Percentiles rank a stretch among this genome's conserved stretches.
phyloP scores from a whole-genome alignment of 768 basidiomycete species.

The Rhodosporidiobolus sp. region DNA sequence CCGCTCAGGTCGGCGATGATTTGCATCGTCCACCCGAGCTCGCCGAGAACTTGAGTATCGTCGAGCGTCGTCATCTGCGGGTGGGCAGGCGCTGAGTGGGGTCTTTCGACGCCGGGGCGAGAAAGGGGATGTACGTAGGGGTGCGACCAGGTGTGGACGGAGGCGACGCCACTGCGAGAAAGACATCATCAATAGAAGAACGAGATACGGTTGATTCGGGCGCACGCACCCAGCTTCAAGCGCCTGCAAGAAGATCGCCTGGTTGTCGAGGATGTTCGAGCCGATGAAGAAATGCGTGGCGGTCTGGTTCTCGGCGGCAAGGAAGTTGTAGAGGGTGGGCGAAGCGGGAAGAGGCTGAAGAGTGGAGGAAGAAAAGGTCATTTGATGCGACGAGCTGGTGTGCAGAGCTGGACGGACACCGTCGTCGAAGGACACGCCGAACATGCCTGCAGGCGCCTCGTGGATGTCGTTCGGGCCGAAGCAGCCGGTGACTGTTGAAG shows the following conservation, averaged over 20 bases:
- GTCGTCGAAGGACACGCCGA: conserved; percentile 71
- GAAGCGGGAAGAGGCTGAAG: conserved; percentile 54
- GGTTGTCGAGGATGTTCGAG: conserved; percentile 63
- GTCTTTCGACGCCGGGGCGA: too few species aligned
- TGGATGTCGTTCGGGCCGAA: conserved; percentile 61
- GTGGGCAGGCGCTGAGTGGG: too few species aligned
- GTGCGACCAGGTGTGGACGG: conserved; percentile 65
- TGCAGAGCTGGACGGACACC: conserved; percentile 50
- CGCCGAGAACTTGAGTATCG: conserved; percentile 66
- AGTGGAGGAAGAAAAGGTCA: neutral
- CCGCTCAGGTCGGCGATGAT: conserved; percentile 67
- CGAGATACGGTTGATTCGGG: too few species aligned
- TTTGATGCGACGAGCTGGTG: too few species aligned
- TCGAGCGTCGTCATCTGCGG: conserved; percentile 67
- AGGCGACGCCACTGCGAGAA: conserved; percentile 43
- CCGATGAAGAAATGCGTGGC: conserved; percentile 92
- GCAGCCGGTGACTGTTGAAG: conserved; percentile 27
- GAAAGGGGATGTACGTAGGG: conserved; percentile 46
- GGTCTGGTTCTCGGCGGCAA: conserved; percentile 60
- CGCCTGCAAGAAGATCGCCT: conserved; percentile 58
- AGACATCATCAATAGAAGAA: too few species aligned
- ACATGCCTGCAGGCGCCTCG: conserved; percentile 68
- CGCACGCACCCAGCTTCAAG: conserved; percentile 47
- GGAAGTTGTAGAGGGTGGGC: conserved; percentile 61
- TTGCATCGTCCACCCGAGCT: conserved; percentile 78